Percentiles rank a stretch among this genome's conserved stretches.
Conservation (phyloP, 176 grass and related monocot species). For the Eleusine indica region DNA sequence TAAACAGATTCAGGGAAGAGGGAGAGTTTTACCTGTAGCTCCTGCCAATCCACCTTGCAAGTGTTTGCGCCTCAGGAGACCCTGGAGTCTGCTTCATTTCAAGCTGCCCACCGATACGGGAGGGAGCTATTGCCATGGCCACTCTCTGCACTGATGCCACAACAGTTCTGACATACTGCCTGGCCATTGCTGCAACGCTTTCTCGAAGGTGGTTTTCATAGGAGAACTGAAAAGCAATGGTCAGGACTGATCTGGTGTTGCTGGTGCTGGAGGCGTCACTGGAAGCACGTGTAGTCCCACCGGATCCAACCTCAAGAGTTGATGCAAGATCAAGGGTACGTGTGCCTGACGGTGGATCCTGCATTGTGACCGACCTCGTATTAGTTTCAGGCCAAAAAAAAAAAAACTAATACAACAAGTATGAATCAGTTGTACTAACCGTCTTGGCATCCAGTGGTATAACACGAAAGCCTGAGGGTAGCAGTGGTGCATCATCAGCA, state of each 20-base stretch:
- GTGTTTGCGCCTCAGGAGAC: conserved; percentile 82
- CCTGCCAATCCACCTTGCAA: conserved; percentile 78
- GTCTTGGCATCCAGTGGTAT: conserved; percentile 86
- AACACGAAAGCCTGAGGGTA: conserved; percentile 90
- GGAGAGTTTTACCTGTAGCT: conserved; percentile 67
- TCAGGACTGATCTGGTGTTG: conserved; percentile 81
- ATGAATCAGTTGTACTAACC: conserved; percentile 49
- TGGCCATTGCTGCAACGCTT: conserved; percentile 84
- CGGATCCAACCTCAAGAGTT: conserved; percentile 82
- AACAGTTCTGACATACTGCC: conserved; percentile 90
- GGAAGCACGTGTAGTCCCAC: conserved; percentile 62
- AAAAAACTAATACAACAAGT: not conserved
- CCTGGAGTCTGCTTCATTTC: conserved; percentile 65
- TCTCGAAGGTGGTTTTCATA: conserved; percentile 94
- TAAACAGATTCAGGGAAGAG: not conserved
- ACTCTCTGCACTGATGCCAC: conserved; percentile 92
- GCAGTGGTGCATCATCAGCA: conserved; percentile 84
- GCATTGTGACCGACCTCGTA: not conserved
- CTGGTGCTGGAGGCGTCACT: conserved; percentile 55
- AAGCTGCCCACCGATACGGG: conserved; percentile 62
- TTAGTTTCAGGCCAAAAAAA: conserved; percentile 11
- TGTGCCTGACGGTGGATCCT: conserved; percentile 66
- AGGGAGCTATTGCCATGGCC: conserved; percentile 90
- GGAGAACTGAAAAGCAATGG: conserved; percentile 96
- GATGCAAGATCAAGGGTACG: conserved; percentile 95